Evolutionary conservation across 2,329 filamentous ascomycete genomes (phyloP), one percentile per base, ranked within the genome.

Genomic region (Alternaria infectoria): DNA sequence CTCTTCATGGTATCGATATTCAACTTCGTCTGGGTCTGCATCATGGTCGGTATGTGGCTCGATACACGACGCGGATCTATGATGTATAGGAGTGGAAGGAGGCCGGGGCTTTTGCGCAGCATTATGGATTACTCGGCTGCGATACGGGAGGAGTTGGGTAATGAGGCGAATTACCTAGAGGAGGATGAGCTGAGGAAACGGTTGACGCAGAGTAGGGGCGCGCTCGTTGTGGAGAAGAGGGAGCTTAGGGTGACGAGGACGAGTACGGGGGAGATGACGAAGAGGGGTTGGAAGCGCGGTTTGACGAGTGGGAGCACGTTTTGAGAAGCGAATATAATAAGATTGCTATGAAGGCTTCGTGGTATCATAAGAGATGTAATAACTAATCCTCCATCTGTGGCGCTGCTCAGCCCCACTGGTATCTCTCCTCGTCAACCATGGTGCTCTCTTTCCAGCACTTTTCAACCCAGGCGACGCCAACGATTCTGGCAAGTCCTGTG

Each of bases 361-460:
- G 36, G 13, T 36, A 45, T 52, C 36, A 46, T 57, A 2, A 44
- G 10, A 17, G 6, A 30, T 30, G 15, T 30, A n/a, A 15, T 17
- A 6, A 19, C 13, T 9, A 15, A 23, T 25, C 9, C 19, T 40
- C 17, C 3, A 26, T 8, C 36, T 30, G 8, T 5, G n/a, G 17
- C 2, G 2, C 25, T 26, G 25, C 25, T 71, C 66, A 77, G 8
- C 75, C 75, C 77, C 77, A 79, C 30, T 76, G 75, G 50, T 75
- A 80, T 30, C 76, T 69, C 55, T 79, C 79, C 57, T 97, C 95
- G 68, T 97, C 93, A 50, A 97, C 77, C 64, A 91, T 74, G 1
- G 93, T 97, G 67, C 84, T 86, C 77, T 95, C 92, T 62, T 83
- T 84, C 93, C 94, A 97, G 72, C 92, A 92, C 56, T 91, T 89